phyloP scores from a whole-genome alignment of 202 grass and related monocot genomes.

The Schoenoplectus tabernaemontani region DNA sequence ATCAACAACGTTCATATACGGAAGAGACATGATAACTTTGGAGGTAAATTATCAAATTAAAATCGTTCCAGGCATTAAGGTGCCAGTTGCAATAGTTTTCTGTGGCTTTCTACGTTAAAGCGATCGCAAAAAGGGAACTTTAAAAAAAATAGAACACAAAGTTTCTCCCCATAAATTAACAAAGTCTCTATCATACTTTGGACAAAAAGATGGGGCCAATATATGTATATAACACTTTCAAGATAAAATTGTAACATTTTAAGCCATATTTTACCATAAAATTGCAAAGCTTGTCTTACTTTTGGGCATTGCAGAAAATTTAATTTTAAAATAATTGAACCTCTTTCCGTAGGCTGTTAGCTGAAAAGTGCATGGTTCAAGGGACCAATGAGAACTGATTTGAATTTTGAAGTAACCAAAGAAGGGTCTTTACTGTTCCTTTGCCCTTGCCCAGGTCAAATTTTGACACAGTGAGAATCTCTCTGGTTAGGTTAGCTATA shows the following conservation, averaged over 20 bases:
- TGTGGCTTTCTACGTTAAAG: too few species aligned
- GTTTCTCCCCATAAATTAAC: too few species aligned
- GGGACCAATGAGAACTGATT: conserved; percentile 22
- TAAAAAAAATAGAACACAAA: too few species aligned
- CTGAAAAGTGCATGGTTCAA: conserved; percentile 8
- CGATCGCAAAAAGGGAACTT: too few species aligned
- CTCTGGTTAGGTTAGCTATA: conserved; percentile 11
- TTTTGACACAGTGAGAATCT: not conserved
- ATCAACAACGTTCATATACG: too few species aligned
- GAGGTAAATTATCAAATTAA: too few species aligned
- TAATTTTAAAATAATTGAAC: not conserved
- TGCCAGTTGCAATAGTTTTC: too few species aligned
- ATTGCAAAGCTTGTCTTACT: not conserved
- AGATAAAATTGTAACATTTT: not conserved
- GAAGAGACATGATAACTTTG: too few species aligned
- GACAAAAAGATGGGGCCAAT: too few species aligned
- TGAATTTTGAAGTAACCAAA: conserved; percentile 12
- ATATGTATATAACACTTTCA: too few species aligned
- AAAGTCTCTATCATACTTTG: too few species aligned
- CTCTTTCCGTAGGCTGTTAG: conserved; percentile 3
- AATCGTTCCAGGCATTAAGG: too few species aligned
- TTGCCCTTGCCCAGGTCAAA: conserved; percentile 1
- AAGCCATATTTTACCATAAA: not conserved
- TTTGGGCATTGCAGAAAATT: not conserved
- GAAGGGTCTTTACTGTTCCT: conserved; percentile 18